Percentiles rank a stretch among this genome's conserved stretches.
Conservation (phyloP, 2,329 filamentous ascomycete genomes). For the Botrytis aclada region DNA sequence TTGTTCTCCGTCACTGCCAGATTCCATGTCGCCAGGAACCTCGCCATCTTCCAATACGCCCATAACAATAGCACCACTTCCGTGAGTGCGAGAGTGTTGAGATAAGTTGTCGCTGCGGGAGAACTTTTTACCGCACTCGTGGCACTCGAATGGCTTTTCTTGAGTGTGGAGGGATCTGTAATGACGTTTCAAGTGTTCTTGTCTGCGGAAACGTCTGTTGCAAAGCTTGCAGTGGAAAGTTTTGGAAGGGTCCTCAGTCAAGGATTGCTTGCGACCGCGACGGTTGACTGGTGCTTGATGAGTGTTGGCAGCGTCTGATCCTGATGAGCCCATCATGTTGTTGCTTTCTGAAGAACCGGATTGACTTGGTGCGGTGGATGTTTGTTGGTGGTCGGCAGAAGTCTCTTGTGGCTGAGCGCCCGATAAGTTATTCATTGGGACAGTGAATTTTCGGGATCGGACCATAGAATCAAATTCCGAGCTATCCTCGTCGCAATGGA, state of each 20-base stretch:
- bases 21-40: constrained; percentile 44
- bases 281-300: constrained; percentile 68
- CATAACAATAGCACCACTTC: constrained; percentile 86
- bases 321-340: constrained; percentile 42
- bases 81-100: constrained; percentile 93
- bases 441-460: constrained; percentile 38
- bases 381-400: constrained; percentile 30
- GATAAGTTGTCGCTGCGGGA: constrained; percentile 96
- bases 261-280: constrained; percentile 94
- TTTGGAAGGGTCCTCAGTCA: constrained; percentile 97
- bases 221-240: constrained; percentile 96
- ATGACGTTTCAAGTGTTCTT: constrained; percentile 98
- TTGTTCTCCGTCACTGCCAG: constrained; percentile 53
- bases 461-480: constrained; percentile 39
- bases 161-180: constrained; percentile 97
- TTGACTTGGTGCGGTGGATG: constrained; percentile 41
- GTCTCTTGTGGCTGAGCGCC: constrained; percentile 34
- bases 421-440: constrained; percentile 36
- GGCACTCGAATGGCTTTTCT: constrained; percentile 97
- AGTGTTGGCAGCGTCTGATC: constrained; percentile 38
- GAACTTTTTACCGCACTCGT: constrained; percentile 98
- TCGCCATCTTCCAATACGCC: constrained; percentile 75
- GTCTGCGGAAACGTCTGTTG: constrained; percentile 93
- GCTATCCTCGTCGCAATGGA: constrained; percentile 36
- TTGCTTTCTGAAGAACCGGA: constrained; percentile 43